phyloP scores from a whole-genome alignment of 192 early-diverging fungal species.

The Entrophospora sp. region DNA sequence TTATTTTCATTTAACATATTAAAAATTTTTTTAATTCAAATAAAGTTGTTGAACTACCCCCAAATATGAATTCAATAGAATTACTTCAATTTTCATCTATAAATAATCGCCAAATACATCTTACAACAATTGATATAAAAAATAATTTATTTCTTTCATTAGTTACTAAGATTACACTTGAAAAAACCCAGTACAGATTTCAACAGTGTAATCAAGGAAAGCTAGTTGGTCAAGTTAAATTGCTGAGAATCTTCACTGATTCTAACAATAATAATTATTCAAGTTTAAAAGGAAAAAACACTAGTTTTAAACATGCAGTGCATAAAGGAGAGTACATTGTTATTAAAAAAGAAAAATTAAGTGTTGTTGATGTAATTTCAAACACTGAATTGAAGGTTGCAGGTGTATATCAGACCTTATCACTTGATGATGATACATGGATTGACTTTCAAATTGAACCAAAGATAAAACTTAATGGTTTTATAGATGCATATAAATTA shows the following conservation, averaged over 20 bases:
- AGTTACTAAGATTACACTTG: neutral
- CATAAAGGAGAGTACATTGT: constrained; percentile 8
- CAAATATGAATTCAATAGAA: neutral
- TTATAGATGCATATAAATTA: constrained; percentile 1
- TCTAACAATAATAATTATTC: neutral
- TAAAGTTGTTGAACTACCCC: neutral
- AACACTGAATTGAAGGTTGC: constrained; percentile 1
- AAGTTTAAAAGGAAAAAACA: neutral
- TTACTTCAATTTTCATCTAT: neutral
- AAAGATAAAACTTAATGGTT: neutral
- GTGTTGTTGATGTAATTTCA: neutral
- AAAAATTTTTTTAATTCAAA: neutral
- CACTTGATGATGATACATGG: neutral
- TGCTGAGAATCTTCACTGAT: no score
- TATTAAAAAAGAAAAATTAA: neutral
- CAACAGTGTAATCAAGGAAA: neutral
- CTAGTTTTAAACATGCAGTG: neutral
- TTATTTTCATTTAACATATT: no score
- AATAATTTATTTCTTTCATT: neutral
- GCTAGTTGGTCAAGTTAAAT: neutral
- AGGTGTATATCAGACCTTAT: neutral
- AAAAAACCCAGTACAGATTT: constrained; percentile 7
- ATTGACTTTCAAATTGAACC: neutral
- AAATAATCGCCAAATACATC: neutral
- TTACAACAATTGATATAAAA: constrained; percentile 1